Evolutionary conservation across 805 yeast genomes (phyloP).

Genomic region (Suhomyces tanzawaensis): DNA sequence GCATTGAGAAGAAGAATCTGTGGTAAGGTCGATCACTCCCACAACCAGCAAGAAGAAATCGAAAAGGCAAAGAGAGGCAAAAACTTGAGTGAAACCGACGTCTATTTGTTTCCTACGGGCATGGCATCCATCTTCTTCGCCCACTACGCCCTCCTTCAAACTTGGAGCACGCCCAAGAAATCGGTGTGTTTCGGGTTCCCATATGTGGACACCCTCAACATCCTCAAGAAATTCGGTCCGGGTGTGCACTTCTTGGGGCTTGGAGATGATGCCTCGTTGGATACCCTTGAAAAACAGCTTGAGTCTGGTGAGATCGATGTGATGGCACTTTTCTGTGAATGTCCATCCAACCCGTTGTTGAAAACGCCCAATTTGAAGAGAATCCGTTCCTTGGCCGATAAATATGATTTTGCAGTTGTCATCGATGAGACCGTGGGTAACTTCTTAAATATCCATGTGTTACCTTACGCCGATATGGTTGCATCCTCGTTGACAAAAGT

Average conservation of each 20-base stretch:
- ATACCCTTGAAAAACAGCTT: slow-evolving; percentile 60
- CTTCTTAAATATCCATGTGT: slow-evolving; percentile 75
- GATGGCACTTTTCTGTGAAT: slow-evolving; percentile 83
- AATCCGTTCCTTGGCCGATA: slow-evolving; percentile 62
- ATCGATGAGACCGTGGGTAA: slow-evolving; percentile 96
- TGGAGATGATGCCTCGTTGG: slow-evolving; percentile 72
- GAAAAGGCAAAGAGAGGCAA: slow-evolving; percentile 28
- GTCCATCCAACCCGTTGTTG: slow-evolving; percentile 92
- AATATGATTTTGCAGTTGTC: slow-evolving; percentile 72
- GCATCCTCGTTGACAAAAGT: slow-evolving; percentile 88
- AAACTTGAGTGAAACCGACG: slow-evolving; percentile 56
- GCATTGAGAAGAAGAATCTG: slow-evolving; percentile 76
- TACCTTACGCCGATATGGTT: slow-evolving; percentile 82
- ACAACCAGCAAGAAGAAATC: slow-evolving; percentile 24
- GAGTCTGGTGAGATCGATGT: slow-evolving; percentile 54
- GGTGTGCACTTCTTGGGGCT: slow-evolving; percentile 84
- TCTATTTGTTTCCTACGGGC: slow-evolving; percentile 83
- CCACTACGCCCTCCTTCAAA: slow-evolving; percentile 53
- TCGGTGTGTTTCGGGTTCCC: slow-evolving; percentile 96
- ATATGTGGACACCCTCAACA: slow-evolving; percentile 86
- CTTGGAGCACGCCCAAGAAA: slow-evolving; percentile 37
- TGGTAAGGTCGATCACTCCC: slow-evolving; percentile 51
- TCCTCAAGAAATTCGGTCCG: slow-evolving; percentile 85
- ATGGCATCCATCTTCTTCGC: slow-evolving; percentile 90
- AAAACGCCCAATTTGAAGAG: slow-evolving; percentile 75